Conservation (phyloP, 371 early-diverging fungal genomes). For the Mycotypha africana region DNA sequence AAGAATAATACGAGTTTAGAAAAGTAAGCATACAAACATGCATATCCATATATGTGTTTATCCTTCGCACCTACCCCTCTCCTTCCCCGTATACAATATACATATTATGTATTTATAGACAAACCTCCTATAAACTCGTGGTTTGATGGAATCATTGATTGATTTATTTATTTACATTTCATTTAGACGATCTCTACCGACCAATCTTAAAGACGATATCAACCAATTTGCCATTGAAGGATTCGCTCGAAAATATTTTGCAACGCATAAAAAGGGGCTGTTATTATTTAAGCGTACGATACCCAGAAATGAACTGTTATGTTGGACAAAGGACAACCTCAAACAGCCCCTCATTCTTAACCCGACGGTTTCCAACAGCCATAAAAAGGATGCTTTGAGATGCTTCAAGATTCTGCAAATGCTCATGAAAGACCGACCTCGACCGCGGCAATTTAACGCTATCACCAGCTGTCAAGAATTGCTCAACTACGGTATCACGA, state of each 20-base stretch:
- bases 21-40: too few species aligned
- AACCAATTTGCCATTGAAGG: slow-evolving; percentile 83
- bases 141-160: too few species aligned
- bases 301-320: slow-evolving; percentile 83
- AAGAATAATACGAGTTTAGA: too few species aligned
- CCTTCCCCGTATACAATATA: too few species aligned
- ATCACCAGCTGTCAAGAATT: slow-evolving; percentile 70
- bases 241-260: slow-evolving; percentile 89
- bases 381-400: slow-evolving; percentile 80
- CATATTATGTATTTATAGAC: too few species aligned
- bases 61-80: too few species aligned
- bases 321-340: slow-evolving; percentile 76
- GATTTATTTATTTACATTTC: neutral
- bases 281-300: slow-evolving; percentile 77
- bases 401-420: slow-evolving; percentile 82
- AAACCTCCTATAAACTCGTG: too few species aligned
- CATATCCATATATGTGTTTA: too few species aligned
- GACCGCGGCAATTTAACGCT: slow-evolving; percentile 22
- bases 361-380: slow-evolving; percentile 67
- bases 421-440: slow-evolving; percentile 74
- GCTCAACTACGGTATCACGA: slow-evolving; percentile 69
- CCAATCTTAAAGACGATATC: slow-evolving; percentile 67
- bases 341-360: slow-evolving; percentile 78
- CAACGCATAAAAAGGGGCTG: slow-evolving; percentile 85
- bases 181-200: slow-evolving; percentile 49